phyloP scores from a whole-genome alignment of 495 filamentous ascomycete genomes.

The Penicillium angulare region DNA sequence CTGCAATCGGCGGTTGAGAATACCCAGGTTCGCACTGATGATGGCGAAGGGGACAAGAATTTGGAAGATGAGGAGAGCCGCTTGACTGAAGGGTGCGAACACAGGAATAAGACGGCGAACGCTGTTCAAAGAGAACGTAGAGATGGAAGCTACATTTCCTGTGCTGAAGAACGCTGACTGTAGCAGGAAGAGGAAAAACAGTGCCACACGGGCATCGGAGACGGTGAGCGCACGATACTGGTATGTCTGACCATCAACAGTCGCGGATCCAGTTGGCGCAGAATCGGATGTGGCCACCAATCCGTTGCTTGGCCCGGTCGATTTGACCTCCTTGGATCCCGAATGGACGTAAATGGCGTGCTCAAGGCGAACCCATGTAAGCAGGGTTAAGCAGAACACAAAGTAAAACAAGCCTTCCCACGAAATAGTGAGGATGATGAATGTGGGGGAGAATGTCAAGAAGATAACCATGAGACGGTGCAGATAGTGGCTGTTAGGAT shows the following conservation, averaged over 20 bases:
- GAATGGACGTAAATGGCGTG: slow-evolving; percentile 67
- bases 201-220: slow-evolving; percentile 77
- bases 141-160: slow-evolving; percentile 93
- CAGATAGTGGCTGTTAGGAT: slow-evolving; percentile 84
- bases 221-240: slow-evolving; percentile 72
- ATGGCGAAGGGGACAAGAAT: slow-evolving; percentile 91
- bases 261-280: slow-evolving; percentile 26
- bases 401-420: slow-evolving; percentile 98
- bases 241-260: slow-evolving; percentile 37
- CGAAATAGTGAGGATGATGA: slow-evolving; percentile 95
- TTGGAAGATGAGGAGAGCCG: slow-evolving; percentile 83
- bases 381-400: slow-evolving; percentile 76
- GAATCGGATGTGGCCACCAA: slow-evolving; percentile 22
- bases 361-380: slow-evolving; percentile 90
- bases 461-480: slow-evolving; percentile 89
- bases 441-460: slow-evolving; percentile 87
- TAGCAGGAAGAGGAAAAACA: slow-evolving; percentile 94
- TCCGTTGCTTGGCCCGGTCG: slow-evolving; percentile 9
- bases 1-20: slow-evolving; percentile 82
- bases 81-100: slow-evolving; percentile 92
- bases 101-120: slow-evolving; percentile 90
- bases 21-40: slow-evolving; percentile 89
- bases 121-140: slow-evolving; percentile 89
- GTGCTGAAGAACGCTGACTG: slow-evolving; percentile 97
- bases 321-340: slow-evolving; percentile 25